Base-by-base conservation (phyloP, 805 yeast genomes). In the Metschnikowia picachoensis region DNA sequence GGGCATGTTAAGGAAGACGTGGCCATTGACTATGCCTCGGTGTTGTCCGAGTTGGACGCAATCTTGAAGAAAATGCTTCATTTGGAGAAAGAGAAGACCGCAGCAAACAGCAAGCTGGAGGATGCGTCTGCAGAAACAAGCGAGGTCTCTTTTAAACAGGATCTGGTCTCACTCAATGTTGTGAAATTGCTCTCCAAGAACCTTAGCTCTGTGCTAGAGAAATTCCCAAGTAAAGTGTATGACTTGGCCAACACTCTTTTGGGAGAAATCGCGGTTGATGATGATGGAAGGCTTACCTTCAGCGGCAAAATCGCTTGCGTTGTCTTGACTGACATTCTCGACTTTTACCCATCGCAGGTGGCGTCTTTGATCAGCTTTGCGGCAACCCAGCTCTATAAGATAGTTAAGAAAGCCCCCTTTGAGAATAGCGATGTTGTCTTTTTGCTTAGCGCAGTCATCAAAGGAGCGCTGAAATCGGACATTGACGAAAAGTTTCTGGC, bases 401-500 rank as follows among this genome's bases (percentile, higher is more conserved):
- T 68, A 35, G 41, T 72, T 37, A 72, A 71, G 58, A 71, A 68
- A 39, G 50, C 43, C 35, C 65, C 73, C 2, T 6, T 35, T 8
- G 51, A 56, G 12, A 60, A 56, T 48, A 50, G 55, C 45, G 57
- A 60, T 40, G 51, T 71, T 46, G 57, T 66, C 10, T 70, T 54
- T 46, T 56, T 72, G 16, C 55, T 71, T 30, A 57, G 60, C 39
- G 51, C 61, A 3, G 55, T 71, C 13, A 58, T 68, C 14, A 65
- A 65, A 43, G 63, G 62, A 40, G 67, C 75, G 15, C 60, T 69
- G 16, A 66, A 63, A 46, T 48, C 60, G 4, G 76, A 72, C 44
- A 51, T 71, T 9, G 74, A 72, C 50, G 76, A 71, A 20, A 72
- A 71, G 49, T 47, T 64, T 3, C 70, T 63, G 46, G 59, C 64